Evolutionary conservation across 179 eudicot species (phyloP), one percentile per base, ranked within the genome.

Genomic region (Gypsophila paniculata): DNA sequence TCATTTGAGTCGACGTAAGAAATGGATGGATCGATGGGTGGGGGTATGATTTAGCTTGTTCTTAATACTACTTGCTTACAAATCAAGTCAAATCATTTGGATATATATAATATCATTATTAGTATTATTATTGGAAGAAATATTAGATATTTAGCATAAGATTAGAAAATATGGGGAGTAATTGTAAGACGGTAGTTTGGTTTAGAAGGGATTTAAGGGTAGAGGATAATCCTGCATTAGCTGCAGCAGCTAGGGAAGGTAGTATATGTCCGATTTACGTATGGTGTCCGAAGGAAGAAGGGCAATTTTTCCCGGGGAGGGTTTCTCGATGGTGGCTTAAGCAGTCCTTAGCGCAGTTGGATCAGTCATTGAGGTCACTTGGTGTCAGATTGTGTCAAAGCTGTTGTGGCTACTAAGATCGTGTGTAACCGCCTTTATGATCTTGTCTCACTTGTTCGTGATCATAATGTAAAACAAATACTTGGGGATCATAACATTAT

Each of bases 261-360:
- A 72, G 82, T 76, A 83, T 94, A 2, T 74, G 82, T 21, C 91
- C 97, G 68, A 84, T 94, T 25, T 94, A 63, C 70, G 90, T 91
- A 83, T 94, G 99, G 99, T 90, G 97, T 68, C 99, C 99, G 32
- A 80, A 87, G 63, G 99, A 94, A 79, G 99, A 94, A 88, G 96
- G 91, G 44, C 96, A 89, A 17, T 94, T 86, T 70, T 88, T 76
- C 57, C 97, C 99, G 0, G 99, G 99, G 13, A 84, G 99, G 36
- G 99, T 93, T 82, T 94, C 99, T 0, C 80, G 99, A 82, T 94
- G 99, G 99, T 94, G 99, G 99, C 74, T 94, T 61, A 94, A 94
- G 86, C 90, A 91, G 44, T 94, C 99, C 49, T 83, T 94, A 29
- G 65, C 66, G 11, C 93, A 91, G 61, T 80, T 94, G 81, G 83